Conservation (phyloP, 164 flowering plant genomes). For the Akebia trifoliata region DNA sequence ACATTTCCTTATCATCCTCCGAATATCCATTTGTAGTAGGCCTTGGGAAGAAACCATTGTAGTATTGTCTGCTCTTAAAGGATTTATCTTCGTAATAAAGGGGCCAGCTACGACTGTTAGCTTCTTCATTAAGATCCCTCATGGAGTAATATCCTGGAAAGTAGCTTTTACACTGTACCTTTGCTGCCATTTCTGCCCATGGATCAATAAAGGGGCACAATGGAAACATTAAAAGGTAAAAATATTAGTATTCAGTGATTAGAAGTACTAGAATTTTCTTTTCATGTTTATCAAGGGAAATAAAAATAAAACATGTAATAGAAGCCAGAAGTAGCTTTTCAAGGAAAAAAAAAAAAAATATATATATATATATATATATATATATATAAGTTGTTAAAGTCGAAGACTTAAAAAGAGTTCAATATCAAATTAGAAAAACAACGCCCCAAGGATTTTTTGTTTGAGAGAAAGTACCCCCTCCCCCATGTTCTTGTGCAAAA, state of each 20-base stretch:
- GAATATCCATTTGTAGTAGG: conserved; percentile 35
- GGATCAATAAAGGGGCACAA: conserved; percentile 3
- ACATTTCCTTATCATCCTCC: conserved; percentile 52
- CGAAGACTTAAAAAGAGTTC: too few species aligned
- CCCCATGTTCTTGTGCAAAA: too few species aligned
- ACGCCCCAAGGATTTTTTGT: too few species aligned
- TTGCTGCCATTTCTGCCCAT: conserved; percentile 84
- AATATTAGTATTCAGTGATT: background rate
- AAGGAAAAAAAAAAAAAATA: too few species aligned
- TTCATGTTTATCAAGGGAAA: too few species aligned
- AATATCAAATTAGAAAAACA: too few species aligned
- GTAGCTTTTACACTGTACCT: conserved; percentile 64
- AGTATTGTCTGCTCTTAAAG: conserved; percentile 49
- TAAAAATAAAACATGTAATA: too few species aligned
- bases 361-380: too few species aligned
- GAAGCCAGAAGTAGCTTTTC: too few species aligned
- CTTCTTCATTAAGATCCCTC: conserved; percentile 77
- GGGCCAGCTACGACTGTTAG: conserved; percentile 65
- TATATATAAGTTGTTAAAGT: too few species aligned
- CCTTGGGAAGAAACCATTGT: conserved; percentile 40
- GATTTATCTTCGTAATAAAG: conserved; percentile 47
- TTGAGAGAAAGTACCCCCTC: too few species aligned
- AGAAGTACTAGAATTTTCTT: too few species aligned
- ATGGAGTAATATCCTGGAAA: conserved; percentile 59
- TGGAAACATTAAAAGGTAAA: background rate